Evolutionary conservation across 2,329 filamentous ascomycete genomes (phyloP).

Genomic region (Penicillium sp.): DNA sequence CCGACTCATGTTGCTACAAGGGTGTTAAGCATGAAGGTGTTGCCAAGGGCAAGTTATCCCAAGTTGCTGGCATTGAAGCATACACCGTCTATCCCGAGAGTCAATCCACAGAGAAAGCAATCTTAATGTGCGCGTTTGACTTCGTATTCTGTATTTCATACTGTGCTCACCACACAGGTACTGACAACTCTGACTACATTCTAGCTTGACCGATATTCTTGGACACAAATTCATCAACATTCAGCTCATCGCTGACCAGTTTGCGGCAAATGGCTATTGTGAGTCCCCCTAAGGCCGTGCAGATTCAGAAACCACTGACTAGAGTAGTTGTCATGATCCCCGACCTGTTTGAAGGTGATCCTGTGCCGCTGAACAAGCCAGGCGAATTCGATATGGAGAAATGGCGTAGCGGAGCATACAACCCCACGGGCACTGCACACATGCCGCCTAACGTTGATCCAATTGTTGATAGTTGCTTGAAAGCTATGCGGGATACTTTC

Average conservation of each 20-base stretch:
- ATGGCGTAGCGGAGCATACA: background rate
- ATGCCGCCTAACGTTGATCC: background rate
- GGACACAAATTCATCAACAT: background rate
- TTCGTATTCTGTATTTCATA: no score
- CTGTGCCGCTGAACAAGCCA: background rate
- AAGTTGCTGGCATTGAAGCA: background rate
- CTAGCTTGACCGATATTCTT: background rate
- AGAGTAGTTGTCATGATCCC: background rate
- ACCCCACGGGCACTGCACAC: background rate
- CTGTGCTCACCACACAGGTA: background rate
- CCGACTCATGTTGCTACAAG: background rate
- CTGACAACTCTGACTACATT: no score
- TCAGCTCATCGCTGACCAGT: background rate
- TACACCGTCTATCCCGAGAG: background rate
- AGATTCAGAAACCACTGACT: background rate
- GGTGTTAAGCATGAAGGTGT: conserved; percentile 1
- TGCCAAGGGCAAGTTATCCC: background rate
- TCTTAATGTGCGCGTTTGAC: background rate
- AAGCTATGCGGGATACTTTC: background rate
- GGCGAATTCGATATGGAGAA: background rate
- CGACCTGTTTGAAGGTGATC: background rate
- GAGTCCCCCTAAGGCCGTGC: background rate
- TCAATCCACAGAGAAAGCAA: background rate
- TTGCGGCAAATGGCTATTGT: background rate
- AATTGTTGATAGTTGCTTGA: background rate